Evolutionary conservation across 1,284 basidiomycete species (phyloP).

Genomic region (Ganoderma boninense): DNA sequence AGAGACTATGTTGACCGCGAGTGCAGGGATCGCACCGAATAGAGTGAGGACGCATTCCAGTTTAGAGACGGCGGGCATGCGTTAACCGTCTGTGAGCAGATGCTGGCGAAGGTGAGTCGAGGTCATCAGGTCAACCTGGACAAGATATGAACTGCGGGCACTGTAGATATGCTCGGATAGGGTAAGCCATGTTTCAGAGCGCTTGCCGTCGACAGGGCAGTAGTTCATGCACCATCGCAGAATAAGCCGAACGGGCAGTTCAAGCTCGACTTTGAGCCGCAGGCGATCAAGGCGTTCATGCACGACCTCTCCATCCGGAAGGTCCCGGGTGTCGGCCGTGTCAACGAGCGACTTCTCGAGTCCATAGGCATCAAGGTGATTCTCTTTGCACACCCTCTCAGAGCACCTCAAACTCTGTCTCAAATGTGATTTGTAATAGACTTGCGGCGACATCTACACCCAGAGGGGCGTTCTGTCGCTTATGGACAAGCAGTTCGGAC

Average conservation of each 20-base stretch:
- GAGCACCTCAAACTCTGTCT: neutral
- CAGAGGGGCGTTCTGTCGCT: slow-evolving; percentile 77
- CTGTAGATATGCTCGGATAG: slow-evolving; percentile 91
- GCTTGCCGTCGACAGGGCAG: neutral
- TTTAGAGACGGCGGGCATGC: neutral
- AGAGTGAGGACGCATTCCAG: slow-evolving; percentile 53
- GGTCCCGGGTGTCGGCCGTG: slow-evolving; percentile 88
- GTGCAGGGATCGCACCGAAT: slow-evolving; percentile 93
- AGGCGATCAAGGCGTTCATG: slow-evolving; percentile 80
- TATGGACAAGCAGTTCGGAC: slow-evolving; percentile 88
- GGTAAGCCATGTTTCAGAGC: slow-evolving; percentile 44
- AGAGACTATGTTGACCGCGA: slow-evolving; percentile 89
- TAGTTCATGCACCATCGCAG: slow-evolving; percentile 43
- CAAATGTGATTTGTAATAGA: slow-evolving; percentile 51
- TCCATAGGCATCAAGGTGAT: slow-evolving; percentile 85
- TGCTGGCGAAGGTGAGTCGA: slow-evolving; percentile 41
- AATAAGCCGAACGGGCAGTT: slow-evolving; percentile 97
- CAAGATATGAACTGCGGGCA: neutral
- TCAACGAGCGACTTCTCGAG: slow-evolving; percentile 86
- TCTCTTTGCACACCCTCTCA: neutral
- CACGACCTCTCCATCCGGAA: slow-evolving; percentile 79
- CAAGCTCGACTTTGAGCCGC: slow-evolving; percentile 71
- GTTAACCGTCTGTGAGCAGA: slow-evolving; percentile 29
- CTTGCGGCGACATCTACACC: slow-evolving; percentile 86
- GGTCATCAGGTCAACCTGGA: too few relatives aligned